A percentile compares a stretch with the other conserved stretches of the same genome.
Conservation (phyloP, 2,329 filamentous ascomycete genomes). For the Penicillium sp. region DNA sequence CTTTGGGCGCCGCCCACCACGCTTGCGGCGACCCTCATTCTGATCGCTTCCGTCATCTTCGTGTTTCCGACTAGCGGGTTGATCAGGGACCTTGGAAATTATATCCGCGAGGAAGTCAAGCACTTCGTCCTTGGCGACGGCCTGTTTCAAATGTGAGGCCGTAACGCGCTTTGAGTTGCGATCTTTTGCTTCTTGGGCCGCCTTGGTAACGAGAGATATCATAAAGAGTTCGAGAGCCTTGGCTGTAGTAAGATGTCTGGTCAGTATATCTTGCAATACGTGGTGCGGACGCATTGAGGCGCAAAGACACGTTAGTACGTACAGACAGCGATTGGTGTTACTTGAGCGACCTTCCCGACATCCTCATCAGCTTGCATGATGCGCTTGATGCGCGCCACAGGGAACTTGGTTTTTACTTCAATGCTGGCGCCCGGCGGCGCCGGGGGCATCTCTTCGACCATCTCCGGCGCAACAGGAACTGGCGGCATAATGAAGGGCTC, state of each 20-base stretch:
- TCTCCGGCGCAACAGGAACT: slow-evolving; percentile 14
- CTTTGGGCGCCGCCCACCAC: slow-evolving; percentile 41
- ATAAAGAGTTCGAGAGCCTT: slow-evolving; percentile 98
- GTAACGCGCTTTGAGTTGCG: slow-evolving; percentile 88
- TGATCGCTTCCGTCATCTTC: slow-evolving; percentile 49
- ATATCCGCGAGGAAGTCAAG: slow-evolving; percentile 94
- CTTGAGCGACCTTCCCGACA: slow-evolving; percentile 96
- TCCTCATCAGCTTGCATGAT: slow-evolving; percentile 99
- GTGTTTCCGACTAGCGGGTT: slow-evolving; percentile 46
- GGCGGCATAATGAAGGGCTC: slow-evolving; percentile 25
- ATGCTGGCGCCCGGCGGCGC: slow-evolving; percentile 54
- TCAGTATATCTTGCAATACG: slow-evolving; percentile 18
- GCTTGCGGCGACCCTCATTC: slow-evolving; percentile 51
- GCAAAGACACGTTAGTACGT: slow-evolving; percentile 34
- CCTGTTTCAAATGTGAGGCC: slow-evolving; percentile 85
- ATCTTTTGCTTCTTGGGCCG: slow-evolving; percentile 76
- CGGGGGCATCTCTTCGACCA: background rate
- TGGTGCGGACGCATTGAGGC: background rate
- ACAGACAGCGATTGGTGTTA: slow-evolving; percentile 90
- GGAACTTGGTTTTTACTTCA: slow-evolving; percentile 90
- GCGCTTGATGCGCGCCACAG: slow-evolving; percentile 93
- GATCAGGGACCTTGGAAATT: slow-evolving; percentile 76
- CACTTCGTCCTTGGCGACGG: slow-evolving; percentile 82
- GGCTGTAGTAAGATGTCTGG: slow-evolving; percentile 48
- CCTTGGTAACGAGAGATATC: slow-evolving; percentile 87